Evolutionary conservation across 306 rosid species (phyloP).

Genomic region (Morella rubra): DNA sequence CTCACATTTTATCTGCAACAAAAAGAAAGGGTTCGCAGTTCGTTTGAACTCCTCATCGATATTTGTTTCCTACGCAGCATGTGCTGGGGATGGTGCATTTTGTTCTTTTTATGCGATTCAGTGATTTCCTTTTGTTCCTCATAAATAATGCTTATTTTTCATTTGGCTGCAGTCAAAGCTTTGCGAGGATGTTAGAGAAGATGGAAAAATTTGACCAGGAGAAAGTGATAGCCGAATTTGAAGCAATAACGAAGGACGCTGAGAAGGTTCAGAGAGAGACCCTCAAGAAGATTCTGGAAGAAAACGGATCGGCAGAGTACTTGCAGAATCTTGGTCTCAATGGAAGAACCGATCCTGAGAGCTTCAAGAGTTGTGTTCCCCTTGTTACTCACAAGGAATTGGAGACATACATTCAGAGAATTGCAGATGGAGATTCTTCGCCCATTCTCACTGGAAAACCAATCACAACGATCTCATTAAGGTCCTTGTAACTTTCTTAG

Average conservation of each 20-base stretch:
- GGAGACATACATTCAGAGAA: slow-evolving; percentile 68
- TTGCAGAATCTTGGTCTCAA: slow-evolving; percentile 58
- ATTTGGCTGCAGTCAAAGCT: slow-evolving; percentile 22
- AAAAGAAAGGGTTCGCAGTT: background rate
- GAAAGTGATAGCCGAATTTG: slow-evolving; percentile 67
- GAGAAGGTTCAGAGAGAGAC: slow-evolving; percentile 70
- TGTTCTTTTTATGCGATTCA: background rate
- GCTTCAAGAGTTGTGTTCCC: slow-evolving; percentile 77
- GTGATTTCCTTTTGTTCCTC: background rate
- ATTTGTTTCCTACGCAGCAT: slow-evolving; percentile 3
- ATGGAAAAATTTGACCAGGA: slow-evolving; percentile 62
- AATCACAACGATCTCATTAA: slow-evolving; percentile 72
- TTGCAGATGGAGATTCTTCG: slow-evolving; percentile 62
- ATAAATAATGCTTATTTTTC: background rate
- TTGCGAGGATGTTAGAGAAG: slow-evolving; percentile 64
- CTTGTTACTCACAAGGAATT: slow-evolving; percentile 65
- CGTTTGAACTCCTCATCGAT: background rate
- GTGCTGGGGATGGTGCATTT: background rate
- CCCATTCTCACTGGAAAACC: slow-evolving; percentile 82
- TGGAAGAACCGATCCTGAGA: slow-evolving; percentile 81
- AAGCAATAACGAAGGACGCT: slow-evolving; percentile 69
- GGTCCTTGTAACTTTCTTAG: slow-evolving; percentile 32
- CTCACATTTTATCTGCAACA: background rate
- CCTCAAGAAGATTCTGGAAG: slow-evolving; percentile 66
- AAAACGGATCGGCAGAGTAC: slow-evolving; percentile 74